Evolutionary conservation across 306 rosid genomes (phyloP).

Genomic region (Calophaca sinica): DNA sequence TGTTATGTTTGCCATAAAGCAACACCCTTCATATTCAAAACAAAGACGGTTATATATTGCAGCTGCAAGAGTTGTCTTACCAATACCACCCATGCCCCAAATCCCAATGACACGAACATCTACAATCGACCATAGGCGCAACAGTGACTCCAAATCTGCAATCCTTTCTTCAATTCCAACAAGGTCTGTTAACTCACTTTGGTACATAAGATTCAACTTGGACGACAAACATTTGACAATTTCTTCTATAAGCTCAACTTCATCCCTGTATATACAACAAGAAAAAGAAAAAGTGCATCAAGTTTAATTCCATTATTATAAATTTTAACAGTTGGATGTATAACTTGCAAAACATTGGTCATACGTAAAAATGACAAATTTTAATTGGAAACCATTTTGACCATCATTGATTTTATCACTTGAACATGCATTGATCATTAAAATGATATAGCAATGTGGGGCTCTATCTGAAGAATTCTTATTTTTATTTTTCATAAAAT

Average conservation of each 20-base stretch:
- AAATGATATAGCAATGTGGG: not conserved
- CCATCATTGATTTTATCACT: not conserved
- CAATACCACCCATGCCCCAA: constrained; percentile 47
- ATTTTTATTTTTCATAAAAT: too few relatives aligned
- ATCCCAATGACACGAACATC: constrained; percentile 44
- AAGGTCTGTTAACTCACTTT: constrained; percentile 38
- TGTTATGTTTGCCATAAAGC: constrained; percentile 44
- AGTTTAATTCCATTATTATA: not conserved
- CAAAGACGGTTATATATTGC: constrained; percentile 35
- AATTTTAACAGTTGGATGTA: not conserved
- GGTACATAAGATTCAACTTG: constrained; percentile 45
- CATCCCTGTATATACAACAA: constrained; percentile 38
- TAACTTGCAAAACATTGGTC: not conserved
- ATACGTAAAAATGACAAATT: not conserved
- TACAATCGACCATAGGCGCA: constrained; percentile 22
- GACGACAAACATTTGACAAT: constrained; percentile 36
- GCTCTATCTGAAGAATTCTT: not conserved
- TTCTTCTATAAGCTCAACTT: constrained; percentile 44
- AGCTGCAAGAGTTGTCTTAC: constrained; percentile 35
- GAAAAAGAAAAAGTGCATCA: not conserved
- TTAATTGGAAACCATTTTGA: not conserved
- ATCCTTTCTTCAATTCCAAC: constrained; percentile 42
- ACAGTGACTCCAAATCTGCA: constrained; percentile 24
- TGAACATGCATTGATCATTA: not conserved
- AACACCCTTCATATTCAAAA: constrained; percentile 42